Percentiles rank a stretch among this genome's conserved stretches.
Evolutionary conservation across 2,329 filamentous ascomycete genomes (phyloP).

Genomic region (Xylaria hypoxylon): DNA sequence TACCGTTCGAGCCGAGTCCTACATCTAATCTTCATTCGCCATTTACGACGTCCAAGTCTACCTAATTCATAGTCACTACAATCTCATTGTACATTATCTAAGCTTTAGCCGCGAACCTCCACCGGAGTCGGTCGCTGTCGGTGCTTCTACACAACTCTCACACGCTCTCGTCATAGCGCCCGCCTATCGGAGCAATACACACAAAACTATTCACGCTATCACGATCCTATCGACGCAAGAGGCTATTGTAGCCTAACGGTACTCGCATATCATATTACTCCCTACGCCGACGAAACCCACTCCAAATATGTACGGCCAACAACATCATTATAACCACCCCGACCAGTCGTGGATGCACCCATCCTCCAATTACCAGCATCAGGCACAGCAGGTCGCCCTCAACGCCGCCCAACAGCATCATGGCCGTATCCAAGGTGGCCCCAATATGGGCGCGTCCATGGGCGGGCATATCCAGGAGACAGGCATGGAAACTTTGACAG

Average conservation of each 20-base stretch:
- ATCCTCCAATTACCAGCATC: slow-evolving; percentile 70
- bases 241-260: slow-evolving; percentile 35
- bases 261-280: slow-evolving; percentile 20
- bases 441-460: slow-evolving; percentile 61
- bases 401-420: slow-evolving; percentile 73
- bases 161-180: slow-evolving; percentile 6
- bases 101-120: slow-evolving; percentile 3
- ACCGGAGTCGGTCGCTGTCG: slow-evolving; percentile 11
- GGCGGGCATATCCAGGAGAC: slow-evolving; percentile 65
- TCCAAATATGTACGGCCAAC: slow-evolving; percentile 74
- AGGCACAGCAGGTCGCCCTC: slow-evolving; percentile 64
- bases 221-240: slow-evolving; percentile 45
- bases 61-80: background rate
- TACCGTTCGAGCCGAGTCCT: background rate
- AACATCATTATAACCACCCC: slow-evolving; percentile 72
- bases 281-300: slow-evolving; percentile 53
- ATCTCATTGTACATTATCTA: background rate
- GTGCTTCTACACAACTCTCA: background rate
- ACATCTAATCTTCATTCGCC: too few species aligned
- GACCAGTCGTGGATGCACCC: slow-evolving; percentile 77
- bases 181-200: background rate
- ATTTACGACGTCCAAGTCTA: background rate
- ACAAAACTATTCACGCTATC: background rate
- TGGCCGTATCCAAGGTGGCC: slow-evolving; percentile 76
- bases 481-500: slow-evolving; percentile 76